Evolutionary conservation across 2,329 filamentous ascomycete genomes (phyloP), one percentile per base, ranked within the genome.

Genomic region (Coniella lustricola): DNA sequence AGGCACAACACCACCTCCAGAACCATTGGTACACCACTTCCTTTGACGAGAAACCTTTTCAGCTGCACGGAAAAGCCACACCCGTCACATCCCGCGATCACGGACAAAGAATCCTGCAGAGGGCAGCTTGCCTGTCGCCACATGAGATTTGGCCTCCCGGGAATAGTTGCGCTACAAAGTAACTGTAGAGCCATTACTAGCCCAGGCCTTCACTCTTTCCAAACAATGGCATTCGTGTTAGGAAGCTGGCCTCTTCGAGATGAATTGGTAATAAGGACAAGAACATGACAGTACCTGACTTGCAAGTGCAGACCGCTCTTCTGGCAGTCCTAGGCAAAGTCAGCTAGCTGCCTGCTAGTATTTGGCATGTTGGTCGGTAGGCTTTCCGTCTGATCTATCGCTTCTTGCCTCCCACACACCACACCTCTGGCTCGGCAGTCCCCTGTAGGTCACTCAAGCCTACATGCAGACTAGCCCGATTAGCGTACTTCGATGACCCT

Each of bases 21-120:
- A 22, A 32, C 34, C 18, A 34, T 17, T 21, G 18, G 40, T 25
- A 42, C n/a, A 25, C 10, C 16, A 12, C 7, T 17, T 8, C 17
- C 17, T 17, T 29, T 12, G 14, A 25, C 16, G 13, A 18, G 10
- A 16, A 32, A n/a, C n/a, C 16, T 13, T 16, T 35, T 25, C 44
- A 40, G 35, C 35, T 39, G 44, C 44, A 34, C 8, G 14, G 25
- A 46, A 22, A 33, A 46, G 44, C 44, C 44, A 46, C 44, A 46
- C 36, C 44, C 44, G 44, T 34, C 36, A 31, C 25, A 46, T 33
- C 44, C 44, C 44, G 17, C 25, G 12, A 16, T 25, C 40, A 17
- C 39, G 36, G n/a, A 22, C 25, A 14, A 38, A 39, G 25, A 17
- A 40, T 32, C 36, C 20, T 18, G 34, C 21, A 36, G 17, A 25